Evolutionary conservation across 2,329 filamentous ascomycete species (phyloP), one percentile per base, ranked within the genome.

Genomic region (Clarireedia paspali): DNA sequence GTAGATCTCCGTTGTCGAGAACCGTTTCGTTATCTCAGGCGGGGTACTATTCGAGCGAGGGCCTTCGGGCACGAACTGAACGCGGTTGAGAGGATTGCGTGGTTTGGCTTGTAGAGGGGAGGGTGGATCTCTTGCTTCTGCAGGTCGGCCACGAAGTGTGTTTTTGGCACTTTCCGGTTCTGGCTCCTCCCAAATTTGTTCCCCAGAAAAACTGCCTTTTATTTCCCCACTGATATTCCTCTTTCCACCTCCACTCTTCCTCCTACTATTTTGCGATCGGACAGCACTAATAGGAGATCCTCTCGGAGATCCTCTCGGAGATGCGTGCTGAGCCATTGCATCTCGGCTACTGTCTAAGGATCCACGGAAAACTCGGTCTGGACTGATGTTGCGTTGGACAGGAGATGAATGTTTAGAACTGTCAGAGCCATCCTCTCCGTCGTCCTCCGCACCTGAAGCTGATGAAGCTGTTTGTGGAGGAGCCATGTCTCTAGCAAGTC

Each of bases 111-210:
- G 77, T 40, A 87, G 69, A 23, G 80, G 76, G 17, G 76, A 74
- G 53, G 66, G 71, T 57, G 66, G 67, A 60, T 67, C 57, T 66
- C 59, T 60, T 59, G 57, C 57, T 57, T 64, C 59, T 57, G 65
- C 57, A 30, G 67, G 46, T 34, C 60, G 57, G 14, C 63, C 62
- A 53, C 62, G 62, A 42, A 27, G 44, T 23, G 34, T 23, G 23
- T 14, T 15, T 47, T 62, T 53, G 9, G 54, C 7, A 23, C 55
- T 53, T 14, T 66, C 67, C 56, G 78, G 76, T 65, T 88, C 83
- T 1, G 89, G 88, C 68, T 96, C 92, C 70, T 96, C 91, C 77
- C 90, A 96, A 59, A 96, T 91, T 66, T 89, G 84, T 67, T 91
- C 87, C 36, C 85, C 82, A 1, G 85, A 86, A 68, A 89, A 91